phyloP scores from a whole-genome alignment of 83 land plant genomes.

The Picea abies region DNA sequence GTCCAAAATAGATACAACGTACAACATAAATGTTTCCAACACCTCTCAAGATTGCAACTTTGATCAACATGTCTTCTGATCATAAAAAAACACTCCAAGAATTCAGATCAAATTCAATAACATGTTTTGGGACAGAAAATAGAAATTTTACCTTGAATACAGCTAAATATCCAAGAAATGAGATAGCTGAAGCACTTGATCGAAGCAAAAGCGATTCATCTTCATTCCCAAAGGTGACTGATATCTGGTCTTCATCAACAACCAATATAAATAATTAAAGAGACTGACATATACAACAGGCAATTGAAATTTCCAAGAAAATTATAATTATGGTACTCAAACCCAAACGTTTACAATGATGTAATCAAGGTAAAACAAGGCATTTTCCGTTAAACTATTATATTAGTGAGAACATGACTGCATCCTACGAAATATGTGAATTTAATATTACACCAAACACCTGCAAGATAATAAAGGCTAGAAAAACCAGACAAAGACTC shows the following conservation, averaged over 20 bases:
- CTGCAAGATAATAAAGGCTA: background rate
- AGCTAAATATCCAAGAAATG: constrained; percentile 76
- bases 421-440: background rate
- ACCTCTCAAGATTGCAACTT: background rate
- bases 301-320: background rate
- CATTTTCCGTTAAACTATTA: background rate
- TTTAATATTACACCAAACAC: background rate
- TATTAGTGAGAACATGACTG: background rate
- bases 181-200: constrained; percentile 55
- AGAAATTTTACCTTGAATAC: constrained; percentile 56
- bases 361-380: background rate
- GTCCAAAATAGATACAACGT: background rate
- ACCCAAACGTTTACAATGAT: background rate
- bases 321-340: background rate
- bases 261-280: constrained; percentile 4
- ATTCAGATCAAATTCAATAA: background rate
- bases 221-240: constrained; percentile 53
- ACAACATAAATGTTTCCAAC: background rate
- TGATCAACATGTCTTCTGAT: background rate
- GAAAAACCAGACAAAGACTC: background rate
- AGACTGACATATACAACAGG: background rate
- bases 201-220: constrained; percentile 42
- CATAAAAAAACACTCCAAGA: background rate
- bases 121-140: background rate
- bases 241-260: constrained; percentile 43